A percentile compares a stretch with the other conserved stretches of the same genome.
phyloP scores from a whole-genome alignment of 345 rosid genomes.

The Boechera stricta region DNA sequence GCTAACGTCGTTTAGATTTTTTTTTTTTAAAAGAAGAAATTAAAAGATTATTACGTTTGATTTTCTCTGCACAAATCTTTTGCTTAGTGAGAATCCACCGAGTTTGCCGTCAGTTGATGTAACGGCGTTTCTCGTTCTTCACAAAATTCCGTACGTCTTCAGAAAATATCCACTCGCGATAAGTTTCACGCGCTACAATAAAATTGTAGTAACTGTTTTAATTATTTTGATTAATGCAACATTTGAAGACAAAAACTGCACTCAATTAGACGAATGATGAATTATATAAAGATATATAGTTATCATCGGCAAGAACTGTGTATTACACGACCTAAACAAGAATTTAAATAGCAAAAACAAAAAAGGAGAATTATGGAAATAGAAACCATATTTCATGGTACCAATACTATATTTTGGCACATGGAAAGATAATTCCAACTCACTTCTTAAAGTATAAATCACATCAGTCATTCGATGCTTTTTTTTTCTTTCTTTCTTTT shows the following conservation, averaged over 20 bases:
- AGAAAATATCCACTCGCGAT: constrained; percentile 23
- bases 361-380: constrained; percentile 29
- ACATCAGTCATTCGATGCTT: constrained; percentile 41
- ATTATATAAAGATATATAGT: background rate
- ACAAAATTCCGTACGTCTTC: constrained; percentile 43
- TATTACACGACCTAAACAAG: background rate
- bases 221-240: background rate
- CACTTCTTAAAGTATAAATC: constrained; percentile 45
- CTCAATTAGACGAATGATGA: background rate
- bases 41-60: constrained; percentile 29
- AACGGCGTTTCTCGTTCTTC: constrained; percentile 48
- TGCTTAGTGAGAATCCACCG: constrained; percentile 41
- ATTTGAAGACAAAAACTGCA: background rate
- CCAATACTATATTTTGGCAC: constrained; percentile 42
- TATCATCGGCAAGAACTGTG: background rate
- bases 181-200: background rate
- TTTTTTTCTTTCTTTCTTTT: background rate
- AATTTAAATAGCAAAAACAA: background rate
- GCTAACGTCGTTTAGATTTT: constrained; percentile 39
- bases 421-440: constrained; percentile 37
- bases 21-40: background rate
- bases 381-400: constrained; percentile 46
- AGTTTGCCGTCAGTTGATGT: constrained; percentile 48
- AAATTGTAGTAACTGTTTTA: background rate
- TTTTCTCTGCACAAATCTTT: constrained; percentile 47